phyloP scores from a whole-genome alignment of 768 basidiomycete genomes.

The Leccinum aurantiacum region DNA sequence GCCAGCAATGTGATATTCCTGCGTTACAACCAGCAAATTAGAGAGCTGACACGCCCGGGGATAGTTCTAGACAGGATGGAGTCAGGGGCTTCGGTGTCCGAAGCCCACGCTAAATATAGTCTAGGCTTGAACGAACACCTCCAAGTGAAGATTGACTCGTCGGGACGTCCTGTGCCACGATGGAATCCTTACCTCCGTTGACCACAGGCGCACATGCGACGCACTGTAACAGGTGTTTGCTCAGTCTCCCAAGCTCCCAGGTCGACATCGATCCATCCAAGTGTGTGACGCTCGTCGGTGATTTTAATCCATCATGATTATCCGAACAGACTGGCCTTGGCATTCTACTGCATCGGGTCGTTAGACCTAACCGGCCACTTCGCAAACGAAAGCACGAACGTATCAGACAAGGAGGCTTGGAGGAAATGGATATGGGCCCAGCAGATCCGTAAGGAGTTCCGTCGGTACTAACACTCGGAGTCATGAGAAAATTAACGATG shows the following conservation, averaged over 20 bases:
- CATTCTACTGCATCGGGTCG: conserved; percentile 85
- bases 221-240: conserved; percentile 68
- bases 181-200: conserved; percentile 31
- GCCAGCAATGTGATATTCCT: background rate
- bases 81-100: background rate
- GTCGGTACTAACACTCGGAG: background rate
- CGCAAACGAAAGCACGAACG: conserved; percentile 39
- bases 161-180: background rate
- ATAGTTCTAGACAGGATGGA: background rate
- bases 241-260: conserved; percentile 67
- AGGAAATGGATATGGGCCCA: conserved; percentile 88
- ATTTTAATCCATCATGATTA: conserved; percentile 17
- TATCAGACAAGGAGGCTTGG: conserved; percentile 62
- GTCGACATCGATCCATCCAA: conserved; percentile 71
- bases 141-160: background rate
- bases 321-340: conserved; percentile 67
- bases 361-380: conserved; percentile 71
- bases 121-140: background rate
- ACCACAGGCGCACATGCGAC: conserved; percentile 54
- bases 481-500: background rate
- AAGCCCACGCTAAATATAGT: background rate
- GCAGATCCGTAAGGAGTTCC: conserved; percentile 54
- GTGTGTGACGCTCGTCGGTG: conserved; percentile 39
- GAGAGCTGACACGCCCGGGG: background rate
- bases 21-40: background rate